Evolutionary conservation across 352 stramenopile species (phyloP).

Genomic region (Globisporangium nagaii): DNA sequence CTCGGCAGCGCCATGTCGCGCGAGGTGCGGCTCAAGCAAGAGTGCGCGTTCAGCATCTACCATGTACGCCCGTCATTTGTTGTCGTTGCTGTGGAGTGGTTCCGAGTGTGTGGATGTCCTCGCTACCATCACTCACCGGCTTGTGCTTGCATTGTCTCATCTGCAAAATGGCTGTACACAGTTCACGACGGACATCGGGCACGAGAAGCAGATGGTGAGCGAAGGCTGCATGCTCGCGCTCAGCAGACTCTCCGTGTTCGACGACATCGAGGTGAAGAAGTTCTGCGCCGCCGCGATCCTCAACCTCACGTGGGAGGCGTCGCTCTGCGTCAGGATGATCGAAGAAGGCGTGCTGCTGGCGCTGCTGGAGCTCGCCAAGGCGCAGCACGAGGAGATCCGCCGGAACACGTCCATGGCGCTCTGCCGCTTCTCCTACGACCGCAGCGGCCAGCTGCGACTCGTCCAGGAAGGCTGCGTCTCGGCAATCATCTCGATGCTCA

Average conservation of each 20-base stretch:
- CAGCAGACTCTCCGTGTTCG: constrained; percentile 66
- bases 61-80: constrained; percentile 47
- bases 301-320: constrained; percentile 60
- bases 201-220: constrained; percentile 70
- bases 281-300: constrained; percentile 79
- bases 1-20: constrained; percentile 28
- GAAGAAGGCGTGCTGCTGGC: constrained; percentile 70
- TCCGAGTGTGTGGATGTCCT: too few species aligned
- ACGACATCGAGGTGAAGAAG: constrained; percentile 77
- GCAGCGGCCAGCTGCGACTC: constrained; percentile 54
- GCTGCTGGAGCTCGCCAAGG: constrained; percentile 72
- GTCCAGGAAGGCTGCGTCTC: constrained; percentile 81
- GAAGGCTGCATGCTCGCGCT: constrained; percentile 75
- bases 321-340: constrained; percentile 47
- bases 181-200: constrained; percentile 57
- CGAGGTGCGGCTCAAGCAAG: constrained; percentile 71
- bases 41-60: constrained; percentile 80
- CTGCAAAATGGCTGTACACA: constrained; percentile 7
- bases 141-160: background rate
- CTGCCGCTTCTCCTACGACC: constrained; percentile 80
- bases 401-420: constrained; percentile 81
- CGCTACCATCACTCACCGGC: background rate
- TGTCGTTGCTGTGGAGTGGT: too few species aligned
- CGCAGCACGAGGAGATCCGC: constrained; percentile 72
- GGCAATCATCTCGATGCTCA: constrained; percentile 82